A percentile compares a stretch with the other conserved stretches of the same genome.
Conservation (phyloP, 768 basidiomycete species). For the Russula ochroleuca region DNA sequence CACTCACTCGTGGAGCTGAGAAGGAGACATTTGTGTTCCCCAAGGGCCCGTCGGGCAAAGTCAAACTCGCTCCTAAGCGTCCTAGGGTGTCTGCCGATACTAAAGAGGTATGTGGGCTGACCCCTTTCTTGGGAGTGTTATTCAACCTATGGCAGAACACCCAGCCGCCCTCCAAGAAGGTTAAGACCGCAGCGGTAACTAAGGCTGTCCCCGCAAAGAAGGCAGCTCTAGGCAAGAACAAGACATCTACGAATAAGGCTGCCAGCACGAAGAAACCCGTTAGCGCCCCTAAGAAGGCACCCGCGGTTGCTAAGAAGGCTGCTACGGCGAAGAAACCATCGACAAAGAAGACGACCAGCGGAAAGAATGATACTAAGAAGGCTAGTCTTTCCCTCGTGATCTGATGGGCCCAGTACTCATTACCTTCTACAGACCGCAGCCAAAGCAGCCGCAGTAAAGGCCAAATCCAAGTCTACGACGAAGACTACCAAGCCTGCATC, state of each 20-base stretch:
- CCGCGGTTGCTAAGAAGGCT: constrained; percentile 34
- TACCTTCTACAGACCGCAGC: constrained; percentile 14
- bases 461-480: constrained; percentile 17
- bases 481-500: constrained; percentile 18
- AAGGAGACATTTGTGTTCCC: constrained; percentile 53
- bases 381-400: constrained; percentile 24
- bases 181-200: constrained; percentile 30
- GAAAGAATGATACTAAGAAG: constrained; percentile 37
- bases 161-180: constrained; percentile 35
- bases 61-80: constrained; percentile 63
- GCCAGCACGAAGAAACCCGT: constrained; percentile 34
- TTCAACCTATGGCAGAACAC: constrained; percentile 34
- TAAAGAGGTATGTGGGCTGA: constrained; percentile 52
- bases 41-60: constrained; percentile 66
- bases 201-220: constrained; percentile 38
- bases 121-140: neutral
- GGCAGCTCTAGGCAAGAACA: constrained; percentile 32
- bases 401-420: neutral
- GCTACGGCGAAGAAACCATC: constrained; percentile 37
- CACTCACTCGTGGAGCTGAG: constrained; percentile 51
- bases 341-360: constrained; percentile 27
- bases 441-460: constrained; percentile 22
- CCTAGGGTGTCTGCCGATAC: constrained; percentile 39
- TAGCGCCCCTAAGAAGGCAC: constrained; percentile 37
- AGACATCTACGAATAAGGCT: constrained; percentile 35